These are phyloP conservation scores for Solanum clarkiae DNA, from an alignment of 257 asterid genomes.

Conservation along the genomic window DNA sequence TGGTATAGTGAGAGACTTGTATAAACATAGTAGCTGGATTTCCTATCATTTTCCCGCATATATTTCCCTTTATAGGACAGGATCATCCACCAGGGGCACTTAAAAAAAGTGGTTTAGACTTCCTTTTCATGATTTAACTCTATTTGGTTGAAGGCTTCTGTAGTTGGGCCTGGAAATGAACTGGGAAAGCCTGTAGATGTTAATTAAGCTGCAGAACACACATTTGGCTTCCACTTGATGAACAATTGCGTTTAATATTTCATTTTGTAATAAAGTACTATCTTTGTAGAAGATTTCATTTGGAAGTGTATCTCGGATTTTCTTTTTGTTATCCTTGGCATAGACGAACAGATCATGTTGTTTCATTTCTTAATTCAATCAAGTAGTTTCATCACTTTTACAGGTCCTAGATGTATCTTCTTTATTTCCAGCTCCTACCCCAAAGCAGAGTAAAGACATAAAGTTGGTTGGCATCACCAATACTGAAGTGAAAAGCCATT, in stretches of 20 bases:
- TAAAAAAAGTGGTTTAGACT: not conserved
- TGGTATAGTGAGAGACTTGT: not conserved
- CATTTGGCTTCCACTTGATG: conserved; percentile 83
- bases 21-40: not conserved
- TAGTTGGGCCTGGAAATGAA: conserved; percentile 78
- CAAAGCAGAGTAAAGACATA: not conserved
- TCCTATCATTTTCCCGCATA: not conserved
- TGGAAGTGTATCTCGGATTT: not conserved
- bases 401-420: not conserved
- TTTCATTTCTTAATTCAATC: not conserved
- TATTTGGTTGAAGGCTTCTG: conserved; percentile 52
- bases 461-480: not conserved
- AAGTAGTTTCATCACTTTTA: not conserved
- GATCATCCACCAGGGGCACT: conserved; percentile 39
- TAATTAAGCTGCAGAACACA: conserved; percentile 66
- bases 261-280: not conserved
- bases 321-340: not conserved
- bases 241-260: conserved; percentile 39
- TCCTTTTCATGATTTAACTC: not conserved
- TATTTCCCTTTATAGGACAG: conserved; percentile 54
- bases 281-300: not conserved
- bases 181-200: conserved; percentile 57
- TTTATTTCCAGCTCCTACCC: not conserved
- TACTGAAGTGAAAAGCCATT: not conserved
- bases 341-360: not conserved